A percentile compares a stretch with the other conserved stretches of the same genome.
These are phyloP conservation scores for Tolypocladium tropicale DNA, from an alignment of 2,329 filamentous ascomycete genomes.

Conservation along the genomic window DNA sequence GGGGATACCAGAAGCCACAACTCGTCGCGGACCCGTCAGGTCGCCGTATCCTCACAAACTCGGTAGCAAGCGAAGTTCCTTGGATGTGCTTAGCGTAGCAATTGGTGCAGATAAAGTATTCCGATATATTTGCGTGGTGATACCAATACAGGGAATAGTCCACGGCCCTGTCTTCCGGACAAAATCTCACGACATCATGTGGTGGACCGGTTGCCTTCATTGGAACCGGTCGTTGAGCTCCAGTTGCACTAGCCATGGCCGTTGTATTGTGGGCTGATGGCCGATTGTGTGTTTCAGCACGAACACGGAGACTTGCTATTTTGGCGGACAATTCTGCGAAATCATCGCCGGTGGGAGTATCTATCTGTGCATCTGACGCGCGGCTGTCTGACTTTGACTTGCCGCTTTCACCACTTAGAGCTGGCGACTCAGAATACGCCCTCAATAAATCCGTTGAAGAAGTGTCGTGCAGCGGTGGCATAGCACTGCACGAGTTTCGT, in stretches of 20 bases:
- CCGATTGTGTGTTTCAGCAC: not conserved
- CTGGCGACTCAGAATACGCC: too few relatives aligned
- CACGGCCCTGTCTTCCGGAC: slow-evolving; percentile 16
- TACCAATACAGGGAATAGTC: slow-evolving; percentile 23
- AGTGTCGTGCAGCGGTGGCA: not conserved
- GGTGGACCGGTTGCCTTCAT: slow-evolving; percentile 12
- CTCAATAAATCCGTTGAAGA: not conserved
- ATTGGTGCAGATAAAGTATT: slow-evolving; percentile 27
- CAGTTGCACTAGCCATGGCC: not conserved
- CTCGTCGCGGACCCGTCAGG: slow-evolving; percentile 18
- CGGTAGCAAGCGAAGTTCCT: slow-evolving; percentile 13
- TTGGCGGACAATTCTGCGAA: not conserved
- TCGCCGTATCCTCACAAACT: slow-evolving; percentile 17
- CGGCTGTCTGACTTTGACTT: not conserved
- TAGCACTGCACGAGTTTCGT: not conserved
- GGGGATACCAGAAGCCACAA: slow-evolving; percentile 18
- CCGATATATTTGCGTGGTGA: slow-evolving; percentile 12
- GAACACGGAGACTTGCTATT: not conserved
- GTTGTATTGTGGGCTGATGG: not conserved
- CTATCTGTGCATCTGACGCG: not conserved
- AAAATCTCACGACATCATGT: slow-evolving; percentile 14
- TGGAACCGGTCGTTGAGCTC: not conserved
- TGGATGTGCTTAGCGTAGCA: slow-evolving; percentile 29
- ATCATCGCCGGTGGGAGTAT: not conserved
- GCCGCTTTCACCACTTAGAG: not conserved